Evolutionary conservation across 352 stramenopile genomes (phyloP).

Genomic region (Thraustochytrium sp.): DNA sequence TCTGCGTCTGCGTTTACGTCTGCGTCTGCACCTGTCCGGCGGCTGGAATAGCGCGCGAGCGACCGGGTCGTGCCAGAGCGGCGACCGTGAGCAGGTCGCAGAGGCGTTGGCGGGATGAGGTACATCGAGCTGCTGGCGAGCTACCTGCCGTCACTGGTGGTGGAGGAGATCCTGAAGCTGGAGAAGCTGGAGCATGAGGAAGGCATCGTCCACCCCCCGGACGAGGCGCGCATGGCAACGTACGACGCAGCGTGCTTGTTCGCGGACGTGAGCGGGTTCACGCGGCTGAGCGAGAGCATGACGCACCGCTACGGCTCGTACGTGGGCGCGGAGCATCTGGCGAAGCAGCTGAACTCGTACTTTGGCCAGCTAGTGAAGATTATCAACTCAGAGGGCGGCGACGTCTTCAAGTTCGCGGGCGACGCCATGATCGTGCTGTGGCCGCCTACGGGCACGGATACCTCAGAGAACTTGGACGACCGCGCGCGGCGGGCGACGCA

Average conservation of each 20-base stretch:
- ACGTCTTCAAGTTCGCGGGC: conserved; percentile 87
- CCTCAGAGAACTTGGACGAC: conserved; percentile 61
- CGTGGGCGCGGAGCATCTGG: conserved; percentile 73
- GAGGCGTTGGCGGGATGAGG: too few species aligned
- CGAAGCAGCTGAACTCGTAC: conserved; percentile 81
- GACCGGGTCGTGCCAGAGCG: too few species aligned
- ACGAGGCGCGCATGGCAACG: background rate
- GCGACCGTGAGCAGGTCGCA: too few species aligned
- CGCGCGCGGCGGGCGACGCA: conserved; percentile 72
- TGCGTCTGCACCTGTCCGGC: too few species aligned
- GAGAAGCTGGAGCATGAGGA: background rate
- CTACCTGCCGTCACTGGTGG: conserved; percentile 46
- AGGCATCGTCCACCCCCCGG: background rate
- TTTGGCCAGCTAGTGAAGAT: conserved; percentile 52
- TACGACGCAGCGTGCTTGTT: conserved; percentile 75
- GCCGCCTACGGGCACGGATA: conserved; percentile 53
- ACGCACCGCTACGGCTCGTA: conserved; percentile 57
- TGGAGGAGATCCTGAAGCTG: conserved; percentile 25
- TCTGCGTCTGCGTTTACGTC: too few species aligned
- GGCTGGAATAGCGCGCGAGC: too few species aligned
- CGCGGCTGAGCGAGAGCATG: conserved; percentile 70
- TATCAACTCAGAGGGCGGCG: conserved; percentile 54
- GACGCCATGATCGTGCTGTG: conserved; percentile 91
- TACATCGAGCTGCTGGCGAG: conserved; percentile 47
- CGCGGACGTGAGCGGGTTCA: conserved; percentile 87